Conservation (phyloP, 2,329 filamentous ascomycete species). For the Cladosporium sp. region DNA sequence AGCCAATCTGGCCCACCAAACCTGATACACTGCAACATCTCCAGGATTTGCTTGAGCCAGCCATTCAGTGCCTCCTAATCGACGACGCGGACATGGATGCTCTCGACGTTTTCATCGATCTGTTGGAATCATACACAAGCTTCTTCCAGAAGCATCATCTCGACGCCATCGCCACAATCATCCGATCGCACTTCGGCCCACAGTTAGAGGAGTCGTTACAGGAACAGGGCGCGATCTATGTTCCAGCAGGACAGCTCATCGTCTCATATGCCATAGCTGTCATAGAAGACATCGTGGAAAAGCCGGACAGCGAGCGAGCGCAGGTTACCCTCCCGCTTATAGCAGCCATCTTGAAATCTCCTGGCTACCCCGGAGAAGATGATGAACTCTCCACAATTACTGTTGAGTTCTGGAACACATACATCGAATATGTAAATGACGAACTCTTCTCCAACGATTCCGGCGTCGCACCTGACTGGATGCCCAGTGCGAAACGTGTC, state of each 20-base stretch:
- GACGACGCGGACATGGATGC: conserved; percentile 57
- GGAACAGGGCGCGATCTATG: conserved; percentile 52
- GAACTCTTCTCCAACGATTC: conserved; percentile 51
- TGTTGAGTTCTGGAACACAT: conserved; percentile 77
- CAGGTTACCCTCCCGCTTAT: conserved; percentile 8
- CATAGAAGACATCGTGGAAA: conserved; percentile 56
- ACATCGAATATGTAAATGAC: conserved; percentile 62
- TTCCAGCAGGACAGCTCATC: conserved; percentile 62
- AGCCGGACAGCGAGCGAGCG: conserved; percentile 48
- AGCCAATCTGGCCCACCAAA: conserved; percentile 57
- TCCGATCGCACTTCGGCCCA: conserved; percentile 57
- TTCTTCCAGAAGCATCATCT: conserved; percentile 61
- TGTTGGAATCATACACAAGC: conserved; percentile 60
- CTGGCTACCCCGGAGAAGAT: conserved; percentile 65
- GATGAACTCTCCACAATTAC: conserved; percentile 70
- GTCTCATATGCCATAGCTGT: conserved; percentile 66
- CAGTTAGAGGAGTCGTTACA: conserved; percentile 21
- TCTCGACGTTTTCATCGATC: conserved; percentile 61
- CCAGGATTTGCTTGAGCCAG: conserved; percentile 55
- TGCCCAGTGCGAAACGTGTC: conserved; percentile 53
- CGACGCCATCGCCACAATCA: conserved; percentile 53
- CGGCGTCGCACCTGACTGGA: conserved; percentile 50
- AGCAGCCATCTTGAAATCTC: conserved; percentile 57
- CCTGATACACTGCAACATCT: conserved; percentile 57
- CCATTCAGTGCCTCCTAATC: conserved; percentile 58